These are phyloP conservation scores for Plasmodium blacklocki DNA, from an alignment of 169 alveolate species.

Conservation along the genomic window DNA sequence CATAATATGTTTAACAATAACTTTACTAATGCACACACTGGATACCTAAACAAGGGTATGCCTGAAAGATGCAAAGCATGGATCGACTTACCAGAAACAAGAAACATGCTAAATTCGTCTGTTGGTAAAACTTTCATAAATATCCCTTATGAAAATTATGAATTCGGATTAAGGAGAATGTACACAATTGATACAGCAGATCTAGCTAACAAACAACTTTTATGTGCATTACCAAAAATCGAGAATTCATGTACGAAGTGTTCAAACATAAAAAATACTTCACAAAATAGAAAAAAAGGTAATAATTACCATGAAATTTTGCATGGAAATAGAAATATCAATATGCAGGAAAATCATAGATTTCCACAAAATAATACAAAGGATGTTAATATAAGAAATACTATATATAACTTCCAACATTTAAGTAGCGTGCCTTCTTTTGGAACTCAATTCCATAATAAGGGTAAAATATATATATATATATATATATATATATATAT, in stretches of 20 bases:
- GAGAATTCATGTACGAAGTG: not conserved
- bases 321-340: no score
- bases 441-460: slow-evolving; percentile 53
- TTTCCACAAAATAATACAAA: not conserved
- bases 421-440: slow-evolving; percentile 11
- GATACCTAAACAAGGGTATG: no score
- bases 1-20: not conserved
- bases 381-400: not conserved
- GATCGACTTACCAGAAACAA: slow-evolving; percentile 14
- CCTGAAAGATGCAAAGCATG: not conserved
- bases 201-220: not conserved
- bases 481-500: slow-evolving; percentile 2
- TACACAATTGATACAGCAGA: slow-evolving; percentile 22
- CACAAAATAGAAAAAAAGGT: not conserved
- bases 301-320: not conserved
- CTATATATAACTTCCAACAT: not conserved
- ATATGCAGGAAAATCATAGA: no score
- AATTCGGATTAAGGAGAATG: slow-evolving; percentile 2
- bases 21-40: not conserved
- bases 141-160: slow-evolving; percentile 4
- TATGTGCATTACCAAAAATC: slow-evolving; percentile 8
- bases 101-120: not conserved
- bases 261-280: not conserved
- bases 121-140: slow-evolving; percentile 11
- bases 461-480: slow-evolving; percentile 35